Percentiles rank a stretch among this genome's conserved stretches.
phyloP scores from a whole-genome alignment of 208 protist species.

The Wallacemonas sp. region DNA sequence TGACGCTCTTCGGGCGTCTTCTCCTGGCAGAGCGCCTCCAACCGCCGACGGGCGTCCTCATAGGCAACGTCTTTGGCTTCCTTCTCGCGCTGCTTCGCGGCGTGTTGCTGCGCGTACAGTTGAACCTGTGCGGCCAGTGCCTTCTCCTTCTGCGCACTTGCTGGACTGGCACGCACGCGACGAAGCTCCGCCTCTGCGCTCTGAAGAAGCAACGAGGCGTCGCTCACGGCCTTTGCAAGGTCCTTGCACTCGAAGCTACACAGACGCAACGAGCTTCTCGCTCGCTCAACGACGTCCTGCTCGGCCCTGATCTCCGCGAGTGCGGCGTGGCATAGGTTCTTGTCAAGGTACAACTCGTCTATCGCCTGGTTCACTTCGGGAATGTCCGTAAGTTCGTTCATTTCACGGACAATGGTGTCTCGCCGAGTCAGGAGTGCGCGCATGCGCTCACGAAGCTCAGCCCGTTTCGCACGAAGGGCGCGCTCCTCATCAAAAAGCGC shows the following conservation, averaged over 20 bases:
- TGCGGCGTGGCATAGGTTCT: conserved; percentile 6
- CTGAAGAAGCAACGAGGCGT: conserved; percentile 10
- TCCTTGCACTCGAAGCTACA: neutral
- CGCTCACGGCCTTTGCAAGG: neutral
- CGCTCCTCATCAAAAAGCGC: conserved; percentile 20
- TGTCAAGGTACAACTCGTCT: conserved; percentile 10
- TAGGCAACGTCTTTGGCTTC: neutral
- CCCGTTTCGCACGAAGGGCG: conserved; percentile 20
- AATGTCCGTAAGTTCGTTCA: neutral
- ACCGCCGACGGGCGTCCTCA: neutral
- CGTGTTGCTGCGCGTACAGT: neutral
- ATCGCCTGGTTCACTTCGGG: conserved; percentile 1
- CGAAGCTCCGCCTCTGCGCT: conserved; percentile 7
- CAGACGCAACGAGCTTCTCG: neutral
- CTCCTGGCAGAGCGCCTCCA: neutral
- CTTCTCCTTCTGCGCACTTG: conserved; percentile 3
- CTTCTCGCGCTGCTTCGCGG: neutral
- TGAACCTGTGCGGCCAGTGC: neutral
- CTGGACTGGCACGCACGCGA: neutral
- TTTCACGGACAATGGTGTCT: conserved; percentile 12
- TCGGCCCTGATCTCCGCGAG: conserved; percentile 18
- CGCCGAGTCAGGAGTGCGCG: conserved; percentile 5
- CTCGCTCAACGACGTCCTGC: conserved; percentile 12
- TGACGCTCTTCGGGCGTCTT: neutral
- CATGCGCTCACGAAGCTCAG: conserved; percentile 8